Evolutionary conservation across 1,284 basidiomycete genomes (phyloP).

Genomic region (Cryptococcus amylolentus): DNA sequence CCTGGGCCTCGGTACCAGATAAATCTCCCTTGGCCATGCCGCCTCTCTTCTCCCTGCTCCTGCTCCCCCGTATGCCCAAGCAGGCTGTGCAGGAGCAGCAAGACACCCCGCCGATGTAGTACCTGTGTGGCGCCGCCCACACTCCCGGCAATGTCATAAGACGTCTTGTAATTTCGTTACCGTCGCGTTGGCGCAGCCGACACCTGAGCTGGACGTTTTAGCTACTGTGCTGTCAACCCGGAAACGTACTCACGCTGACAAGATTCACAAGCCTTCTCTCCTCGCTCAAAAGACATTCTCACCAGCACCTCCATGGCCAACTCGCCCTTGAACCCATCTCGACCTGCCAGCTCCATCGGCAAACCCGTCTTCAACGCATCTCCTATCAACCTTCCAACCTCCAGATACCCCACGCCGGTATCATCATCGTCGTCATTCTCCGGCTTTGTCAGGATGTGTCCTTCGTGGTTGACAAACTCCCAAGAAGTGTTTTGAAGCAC

Average conservation of each 20-base stretch:
- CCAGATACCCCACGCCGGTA: slow-evolving; percentile 22
- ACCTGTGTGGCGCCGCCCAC: slow-evolving; percentile 6
- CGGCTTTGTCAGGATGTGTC: slow-evolving; percentile 24
- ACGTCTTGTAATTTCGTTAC: slow-evolving; percentile 7
- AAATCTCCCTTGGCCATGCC: slow-evolving; percentile 2
- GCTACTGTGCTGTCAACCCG: neutral
- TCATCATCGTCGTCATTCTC: slow-evolving; percentile 26
- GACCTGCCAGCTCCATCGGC: slow-evolving; percentile 21
- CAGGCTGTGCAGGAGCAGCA: neutral
- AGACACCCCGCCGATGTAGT: neutral
- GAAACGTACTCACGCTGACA: slow-evolving; percentile 8
- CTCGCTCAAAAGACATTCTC: slow-evolving; percentile 3
- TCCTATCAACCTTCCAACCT: slow-evolving; percentile 18
- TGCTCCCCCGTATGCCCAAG: neutral
- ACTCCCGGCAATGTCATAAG: slow-evolving; percentile 14
- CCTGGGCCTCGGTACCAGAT: slow-evolving; percentile 1
- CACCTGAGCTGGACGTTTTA: slow-evolving; percentile 1
- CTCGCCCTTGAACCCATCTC: slow-evolving; percentile 22
- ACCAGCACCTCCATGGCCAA: slow-evolving; percentile 15
- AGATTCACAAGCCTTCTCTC: neutral
- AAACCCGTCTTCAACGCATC: slow-evolving; percentile 17
- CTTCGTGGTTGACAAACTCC: slow-evolving; percentile 20
- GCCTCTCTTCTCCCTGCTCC: neutral
- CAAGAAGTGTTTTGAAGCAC: slow-evolving; percentile 16
- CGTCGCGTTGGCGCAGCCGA: neutral